Evolutionary conservation across 1,284 basidiomycete species (phyloP).

Genomic region (Cryptococcus sp.): DNA sequence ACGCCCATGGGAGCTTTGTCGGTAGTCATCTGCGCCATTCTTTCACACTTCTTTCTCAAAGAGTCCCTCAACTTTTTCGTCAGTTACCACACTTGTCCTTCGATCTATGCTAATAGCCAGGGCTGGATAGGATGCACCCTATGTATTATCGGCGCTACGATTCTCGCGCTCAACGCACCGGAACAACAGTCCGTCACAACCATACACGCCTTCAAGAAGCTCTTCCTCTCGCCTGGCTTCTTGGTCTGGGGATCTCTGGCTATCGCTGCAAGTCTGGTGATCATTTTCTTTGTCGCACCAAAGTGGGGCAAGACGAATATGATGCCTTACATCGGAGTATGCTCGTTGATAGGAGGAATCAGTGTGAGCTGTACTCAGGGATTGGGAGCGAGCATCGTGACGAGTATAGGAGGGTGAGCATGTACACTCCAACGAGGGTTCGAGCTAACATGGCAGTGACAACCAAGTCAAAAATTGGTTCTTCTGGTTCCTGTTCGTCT

Average conservation of each 20-base stretch:
- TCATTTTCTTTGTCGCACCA: slow-evolving; percentile 40
- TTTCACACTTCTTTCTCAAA: slow-evolving; percentile 88
- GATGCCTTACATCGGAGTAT: slow-evolving; percentile 92
- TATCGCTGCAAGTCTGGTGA: slow-evolving; percentile 26
- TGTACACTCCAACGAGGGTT: too few species aligned
- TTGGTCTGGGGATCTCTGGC: slow-evolving; percentile 59
- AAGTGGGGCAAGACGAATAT: slow-evolving; percentile 88
- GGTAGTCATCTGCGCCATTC: slow-evolving; percentile 89
- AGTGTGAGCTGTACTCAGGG: slow-evolving; percentile 94
- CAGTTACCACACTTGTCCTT: slow-evolving; percentile 5
- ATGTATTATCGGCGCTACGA: slow-evolving; percentile 68
- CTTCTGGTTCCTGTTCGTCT: slow-evolving; percentile 78
- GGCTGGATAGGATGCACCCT: slow-evolving; percentile 90
- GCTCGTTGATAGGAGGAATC: slow-evolving; percentile 93
- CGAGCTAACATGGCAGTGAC: too few species aligned
- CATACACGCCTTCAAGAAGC: slow-evolving; percentile 69
- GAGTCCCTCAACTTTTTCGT: slow-evolving; percentile 80
- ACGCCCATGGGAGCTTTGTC: slow-evolving; percentile 89
- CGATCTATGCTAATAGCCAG: slow-evolving; percentile 16
- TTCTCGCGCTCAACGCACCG: slow-evolving; percentile 66
- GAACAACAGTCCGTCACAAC: slow-evolving; percentile 71
- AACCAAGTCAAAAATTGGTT: slow-evolving; percentile 58
- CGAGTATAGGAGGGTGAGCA: slow-evolving; percentile 67
- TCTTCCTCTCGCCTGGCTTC: slow-evolving; percentile 85
- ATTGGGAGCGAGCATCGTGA: slow-evolving; percentile 83